Evolutionary conservation across 2,329 filamentous ascomycete genomes (phyloP), one percentile per base, ranked within the genome.

Genomic region (Paramyrothecium roridum): DNA sequence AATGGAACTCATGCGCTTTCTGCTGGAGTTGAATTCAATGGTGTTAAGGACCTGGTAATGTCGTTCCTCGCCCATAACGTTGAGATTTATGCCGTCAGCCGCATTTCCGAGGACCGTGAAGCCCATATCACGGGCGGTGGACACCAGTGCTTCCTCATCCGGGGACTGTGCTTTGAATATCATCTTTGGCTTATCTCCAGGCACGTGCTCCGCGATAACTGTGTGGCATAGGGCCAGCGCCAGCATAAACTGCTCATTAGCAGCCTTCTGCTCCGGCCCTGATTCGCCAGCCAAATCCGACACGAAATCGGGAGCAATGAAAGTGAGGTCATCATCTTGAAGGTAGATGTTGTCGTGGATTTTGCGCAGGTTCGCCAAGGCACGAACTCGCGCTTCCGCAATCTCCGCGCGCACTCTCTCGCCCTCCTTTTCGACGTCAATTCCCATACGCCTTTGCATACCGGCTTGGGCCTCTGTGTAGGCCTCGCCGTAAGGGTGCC

Each of bases 1-100:
- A 62, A 99, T 97, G 2, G 93, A 91, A 73, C 93, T 98, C 95
- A 99, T 99, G 62, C 95, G 86, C 76, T 99, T 99, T 66, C 95
- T 85, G 47, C 89, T 92, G 0, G 93, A 98, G 71, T 98, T 98
- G 79, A 99, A 99, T 70, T 99, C 95, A 40, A 99, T 87, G 1
- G 90, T 96, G 73, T 96, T 98, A 50, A 99, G 82, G 33, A 99
- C 88, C 17, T 86, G 87, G 70, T 95, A 99, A 58, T 88, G 86
- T 49, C 86, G 83, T 63, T 98, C 92, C 65, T 92, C 82, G 50
- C 95, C 96, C 77, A 96, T 83, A 8, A 96, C 81, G 61, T 96
- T 96, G 54, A 99, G 68, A 52, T 90, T 85, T 59, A 99, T 89
- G 52, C 91, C 90, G 59, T 96, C 90, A 40, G 85, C 82, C 2